Conservation (phyloP, 1,139 yeast genomes). For the Wickerhamomyces sp. region DNA sequence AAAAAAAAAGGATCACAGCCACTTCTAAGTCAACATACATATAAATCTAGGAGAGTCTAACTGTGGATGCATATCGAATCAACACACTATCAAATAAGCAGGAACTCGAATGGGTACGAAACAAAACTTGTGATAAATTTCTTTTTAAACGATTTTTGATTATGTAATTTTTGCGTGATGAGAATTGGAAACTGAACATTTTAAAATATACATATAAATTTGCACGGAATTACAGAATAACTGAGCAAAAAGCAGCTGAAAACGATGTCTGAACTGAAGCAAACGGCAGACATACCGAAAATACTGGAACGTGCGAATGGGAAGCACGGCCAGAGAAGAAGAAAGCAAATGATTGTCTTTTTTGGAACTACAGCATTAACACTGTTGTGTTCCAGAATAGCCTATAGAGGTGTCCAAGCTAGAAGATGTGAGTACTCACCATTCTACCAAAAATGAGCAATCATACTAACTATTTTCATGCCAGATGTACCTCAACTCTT, state of each 20-base stretch:
- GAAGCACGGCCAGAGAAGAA: conserved; percentile 43
- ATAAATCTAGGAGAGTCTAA: conserved; percentile 36
- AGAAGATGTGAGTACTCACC: conserved; percentile 52
- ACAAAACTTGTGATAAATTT: background rate
- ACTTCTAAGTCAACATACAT: conserved; percentile 23
- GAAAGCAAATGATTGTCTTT: conserved; percentile 67
- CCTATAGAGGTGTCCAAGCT: conserved; percentile 67
- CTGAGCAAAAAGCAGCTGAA: background rate
- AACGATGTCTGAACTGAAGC: conserved; percentile 15
- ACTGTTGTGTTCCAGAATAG: conserved; percentile 65
- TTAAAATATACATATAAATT: too few species aligned
- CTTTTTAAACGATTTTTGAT: background rate
- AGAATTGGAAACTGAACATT: background rate
- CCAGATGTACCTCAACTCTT: conserved; percentile 68
- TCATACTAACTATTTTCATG: conserved; percentile 1
- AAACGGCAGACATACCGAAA: conserved; percentile 12
- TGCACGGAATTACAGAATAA: too few species aligned
- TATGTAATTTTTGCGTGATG: background rate
- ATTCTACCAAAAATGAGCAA: background rate
- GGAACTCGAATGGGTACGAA: background rate
- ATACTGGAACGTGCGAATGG: conserved; percentile 11
- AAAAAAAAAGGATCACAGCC: too few species aligned
- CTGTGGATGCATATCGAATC: conserved; percentile 40
- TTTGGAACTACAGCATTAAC: conserved; percentile 72
- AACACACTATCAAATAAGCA: background rate